Evolutionary conservation across 352 stramenopile species (phyloP), one percentile per base, ranked within the genome.

Genomic region (Phytophthora sojae): DNA sequence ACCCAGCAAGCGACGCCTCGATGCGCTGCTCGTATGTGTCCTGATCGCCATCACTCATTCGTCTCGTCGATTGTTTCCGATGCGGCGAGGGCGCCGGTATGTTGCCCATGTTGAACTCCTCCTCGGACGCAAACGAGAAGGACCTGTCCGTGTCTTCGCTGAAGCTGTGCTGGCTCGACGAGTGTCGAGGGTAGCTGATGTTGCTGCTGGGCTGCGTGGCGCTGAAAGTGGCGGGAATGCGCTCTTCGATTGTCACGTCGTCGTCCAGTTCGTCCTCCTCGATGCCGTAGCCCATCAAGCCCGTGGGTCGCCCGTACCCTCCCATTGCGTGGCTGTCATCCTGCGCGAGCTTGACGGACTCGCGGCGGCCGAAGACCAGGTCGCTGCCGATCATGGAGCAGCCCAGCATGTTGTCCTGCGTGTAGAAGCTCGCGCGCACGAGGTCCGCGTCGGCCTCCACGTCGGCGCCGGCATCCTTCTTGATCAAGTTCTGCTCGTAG

Each of bases 111-210:
- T 67, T 75, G 4, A 82, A 42, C 26, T 87, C 83, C 19, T 83
- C 78, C 47, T 93, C 85, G 8, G 82, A 91, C 35, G 75, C 73
- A 26, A 91, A 80, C 23, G 86, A 92, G 26, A 86, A 76, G 42
- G 86, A 93, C 49, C 83, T 70, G 30, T 93, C 86, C n/a, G 83
- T 92, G 57, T 82, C 80, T 70, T 91, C 83, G 61, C 82, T 91
- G 37, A 82, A 45, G 26, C 79, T 90, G 42, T 67, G 73, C 19
- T 79, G 66, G 45, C 70, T 81, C 12, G 67, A 71, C 2, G 73
- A 87, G 30, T 83, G 60, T 51, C 78, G 67, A 6, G 51, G 29
- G 25, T 76, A 76, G 29, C 51, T 80, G 66, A 53, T 76, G 49
- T 57, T 64, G 37, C 52, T 69, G 45, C 60, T 61, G 50, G 63